These are phyloP conservation scores for Ustilago cynodontis DNA, from an alignment of 1,284 basidiomycete genomes.

Conservation along the genomic window DNA sequence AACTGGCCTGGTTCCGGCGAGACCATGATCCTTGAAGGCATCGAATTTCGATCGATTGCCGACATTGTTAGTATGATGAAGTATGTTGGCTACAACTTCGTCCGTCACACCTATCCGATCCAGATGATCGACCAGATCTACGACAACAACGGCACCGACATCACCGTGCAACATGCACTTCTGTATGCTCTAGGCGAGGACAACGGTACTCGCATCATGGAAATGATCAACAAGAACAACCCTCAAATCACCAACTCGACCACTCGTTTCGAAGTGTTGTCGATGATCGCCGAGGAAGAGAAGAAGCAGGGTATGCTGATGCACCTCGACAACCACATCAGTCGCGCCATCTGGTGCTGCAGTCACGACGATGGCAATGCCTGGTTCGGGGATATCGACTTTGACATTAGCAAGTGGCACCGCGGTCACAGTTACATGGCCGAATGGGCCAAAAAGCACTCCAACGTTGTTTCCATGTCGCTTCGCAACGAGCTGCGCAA, in stretches of 20 bases:
- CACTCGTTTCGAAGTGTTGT: slow-evolving; percentile 34
- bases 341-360: slow-evolving; percentile 48
- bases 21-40: slow-evolving; percentile 47
- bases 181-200: slow-evolving; percentile 27
- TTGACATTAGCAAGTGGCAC: slow-evolving; percentile 37
- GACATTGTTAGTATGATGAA: slow-evolving; percentile 41
- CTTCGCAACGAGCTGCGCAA: slow-evolving; percentile 50
- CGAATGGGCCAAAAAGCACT: slow-evolving; percentile 46
- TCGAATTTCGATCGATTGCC: slow-evolving; percentile 34
- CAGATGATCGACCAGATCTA: slow-evolving; percentile 57
- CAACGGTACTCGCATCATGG: slow-evolving; percentile 42
- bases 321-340: slow-evolving; percentile 51
- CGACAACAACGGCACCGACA: slow-evolving; percentile 35
- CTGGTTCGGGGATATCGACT: slow-evolving; percentile 44
- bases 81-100: slow-evolving; percentile 49
- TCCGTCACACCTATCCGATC: slow-evolving; percentile 45
- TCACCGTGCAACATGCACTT: slow-evolving; percentile 30
- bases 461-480: slow-evolving; percentile 49
- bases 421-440: slow-evolving; percentile 50
- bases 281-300: slow-evolving; percentile 39
- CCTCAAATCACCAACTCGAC: slow-evolving; percentile 32
- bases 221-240: slow-evolving; percentile 41
- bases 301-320: slow-evolving; percentile 41
- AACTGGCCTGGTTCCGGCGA: slow-evolving; percentile 50
- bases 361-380: slow-evolving; percentile 46